A percentile compares a stretch with the other conserved stretches of the same genome.
Conservation (phyloP, 179 eudicot species). For the Carnegiea gigantea region DNA sequence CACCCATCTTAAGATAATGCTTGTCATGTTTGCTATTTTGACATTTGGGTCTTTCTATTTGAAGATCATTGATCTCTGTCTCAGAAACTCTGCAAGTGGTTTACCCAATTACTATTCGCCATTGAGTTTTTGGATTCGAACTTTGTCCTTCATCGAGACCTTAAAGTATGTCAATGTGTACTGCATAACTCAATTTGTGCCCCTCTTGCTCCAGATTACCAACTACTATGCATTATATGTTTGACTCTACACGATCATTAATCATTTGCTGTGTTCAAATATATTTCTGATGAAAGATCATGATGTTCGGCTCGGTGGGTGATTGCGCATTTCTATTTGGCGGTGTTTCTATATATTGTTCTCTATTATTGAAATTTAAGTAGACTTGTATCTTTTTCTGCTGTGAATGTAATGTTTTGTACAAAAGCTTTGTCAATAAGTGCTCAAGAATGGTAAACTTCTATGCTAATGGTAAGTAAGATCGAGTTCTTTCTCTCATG, state of each 20-base stretch:
- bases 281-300: not conserved
- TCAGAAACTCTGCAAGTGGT: not conserved
- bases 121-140: not conserved
- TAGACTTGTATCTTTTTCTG: too few relatives aligned
- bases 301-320: not conserved
- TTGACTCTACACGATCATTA: not conserved
- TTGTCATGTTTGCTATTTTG: not conserved
- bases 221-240: too few relatives aligned
- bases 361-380: not conserved
- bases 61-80: not conserved
- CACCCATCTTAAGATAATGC: not conserved
- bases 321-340: not conserved
- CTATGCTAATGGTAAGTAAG: too few relatives aligned
- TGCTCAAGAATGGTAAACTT: too few relatives aligned
- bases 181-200: too few relatives aligned
- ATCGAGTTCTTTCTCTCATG: too few relatives aligned
- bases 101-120: not conserved
- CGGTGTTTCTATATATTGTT: not conserved
- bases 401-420: too few relatives aligned
- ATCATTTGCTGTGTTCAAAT: not conserved
- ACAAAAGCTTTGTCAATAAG: too few relatives aligned
- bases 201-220: not conserved
- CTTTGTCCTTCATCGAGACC: not conserved
- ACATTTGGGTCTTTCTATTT: not conserved
- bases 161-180: not conserved